phyloP scores from a whole-genome alignment of 148 eudicot species.

The Chenopodium quinoa region DNA sequence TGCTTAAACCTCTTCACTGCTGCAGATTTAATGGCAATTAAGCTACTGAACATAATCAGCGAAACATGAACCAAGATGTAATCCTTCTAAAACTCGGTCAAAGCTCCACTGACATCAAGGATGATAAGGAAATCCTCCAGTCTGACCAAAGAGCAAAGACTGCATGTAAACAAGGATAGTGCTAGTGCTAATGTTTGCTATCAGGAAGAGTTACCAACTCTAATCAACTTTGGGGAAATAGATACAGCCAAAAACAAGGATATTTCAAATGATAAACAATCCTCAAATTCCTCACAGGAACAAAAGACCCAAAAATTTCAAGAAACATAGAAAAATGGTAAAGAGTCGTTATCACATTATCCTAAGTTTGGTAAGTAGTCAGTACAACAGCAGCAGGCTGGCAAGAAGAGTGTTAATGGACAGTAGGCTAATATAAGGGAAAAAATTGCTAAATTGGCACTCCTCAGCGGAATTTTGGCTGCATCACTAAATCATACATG shows the following conservation, averaged over 20 bases:
- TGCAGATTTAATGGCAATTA: no score
- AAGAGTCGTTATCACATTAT: not conserved
- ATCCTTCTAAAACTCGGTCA: not conserved
- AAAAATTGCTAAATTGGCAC: not conserved
- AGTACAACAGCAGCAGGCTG: not conserved
- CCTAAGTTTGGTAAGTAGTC: not conserved
- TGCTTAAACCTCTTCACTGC: not conserved
- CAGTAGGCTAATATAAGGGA: not conserved
- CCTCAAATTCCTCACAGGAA: not conserved
- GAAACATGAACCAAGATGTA: not conserved
- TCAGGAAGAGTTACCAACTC: not conserved
- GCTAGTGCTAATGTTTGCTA: no score
- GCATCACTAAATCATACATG: not conserved
- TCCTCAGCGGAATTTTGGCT: not conserved
- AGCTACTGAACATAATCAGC: not conserved
- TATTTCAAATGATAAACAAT: no score
- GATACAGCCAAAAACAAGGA: not conserved
- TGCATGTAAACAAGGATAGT: no score
- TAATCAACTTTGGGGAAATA: not conserved
- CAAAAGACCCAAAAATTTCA: no score
- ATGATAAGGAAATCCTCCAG: not conserved
- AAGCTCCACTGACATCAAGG: not conserved
- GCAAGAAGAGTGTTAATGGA: no score
- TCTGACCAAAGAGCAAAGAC: not conserved
- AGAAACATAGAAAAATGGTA: not conserved